A percentile compares a stretch with the other conserved stretches of the same genome.
Evolutionary conservation across 2,329 filamentous ascomycete genomes (phyloP).

Genomic region (Scolecobasidium constrictum): DNA sequence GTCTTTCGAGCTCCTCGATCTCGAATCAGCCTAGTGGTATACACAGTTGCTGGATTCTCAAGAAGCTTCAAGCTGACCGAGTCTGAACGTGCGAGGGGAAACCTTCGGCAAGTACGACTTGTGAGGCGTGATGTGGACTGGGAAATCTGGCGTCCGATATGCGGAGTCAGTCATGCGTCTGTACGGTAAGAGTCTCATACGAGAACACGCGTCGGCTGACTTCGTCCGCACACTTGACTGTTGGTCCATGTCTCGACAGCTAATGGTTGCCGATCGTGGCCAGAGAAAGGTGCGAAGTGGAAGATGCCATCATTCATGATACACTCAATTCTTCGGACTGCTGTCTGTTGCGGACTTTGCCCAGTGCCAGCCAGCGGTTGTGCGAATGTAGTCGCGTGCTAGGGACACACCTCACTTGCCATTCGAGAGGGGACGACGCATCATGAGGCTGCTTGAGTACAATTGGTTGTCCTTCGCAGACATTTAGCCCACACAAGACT

Average conservation of each 20-base stretch:
- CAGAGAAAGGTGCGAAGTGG: not conserved
- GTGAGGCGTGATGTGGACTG: slow-evolving; percentile 27
- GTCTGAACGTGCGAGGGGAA: slow-evolving; percentile 14
- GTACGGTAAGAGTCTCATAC: slow-evolving; percentile 62
- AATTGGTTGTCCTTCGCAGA: no score
- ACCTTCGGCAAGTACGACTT: slow-evolving; percentile 13
- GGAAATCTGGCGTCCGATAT: slow-evolving; percentile 35
- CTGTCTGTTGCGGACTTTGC: no score
- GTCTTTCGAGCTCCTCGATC: slow-evolving; percentile 43
- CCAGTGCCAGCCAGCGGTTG: no score
- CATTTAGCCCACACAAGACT: no score
- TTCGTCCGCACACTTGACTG: slow-evolving; percentile 57
- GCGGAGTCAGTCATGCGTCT: slow-evolving; percentile 61
- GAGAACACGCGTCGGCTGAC: slow-evolving; percentile 66
- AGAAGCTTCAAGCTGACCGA: not conserved
- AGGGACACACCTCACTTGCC: no score
- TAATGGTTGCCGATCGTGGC: no score
- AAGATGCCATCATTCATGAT: no score
- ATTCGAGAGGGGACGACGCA: no score
- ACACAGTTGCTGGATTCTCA: slow-evolving; percentile 16
- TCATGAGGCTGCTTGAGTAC: no score
- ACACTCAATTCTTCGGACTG: no score
- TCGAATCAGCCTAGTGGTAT: slow-evolving; percentile 43
- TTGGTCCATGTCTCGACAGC: slow-evolving; percentile 51
- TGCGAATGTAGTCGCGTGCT: no score